Percentiles rank a stretch among this genome's conserved stretches.
Conservation (phyloP, 108 stramenopile genomes). For the Fragilariopsis cylindrus region DNA sequence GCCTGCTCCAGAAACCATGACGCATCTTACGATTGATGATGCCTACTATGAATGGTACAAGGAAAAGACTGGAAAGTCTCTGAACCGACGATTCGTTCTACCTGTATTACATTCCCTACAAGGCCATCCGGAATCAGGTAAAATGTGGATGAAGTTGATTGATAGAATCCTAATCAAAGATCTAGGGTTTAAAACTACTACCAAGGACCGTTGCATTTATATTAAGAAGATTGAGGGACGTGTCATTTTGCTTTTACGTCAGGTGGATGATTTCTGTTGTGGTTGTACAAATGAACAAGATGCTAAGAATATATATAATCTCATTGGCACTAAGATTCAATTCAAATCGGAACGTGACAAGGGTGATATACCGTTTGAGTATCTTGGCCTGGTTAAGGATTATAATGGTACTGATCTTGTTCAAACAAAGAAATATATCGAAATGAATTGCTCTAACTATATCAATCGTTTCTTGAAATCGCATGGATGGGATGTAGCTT, state of each 20-base stretch:
- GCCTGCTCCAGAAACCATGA: conserved; percentile 26
- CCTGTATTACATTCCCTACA: conserved; percentile 38
- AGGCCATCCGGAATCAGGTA: conserved; percentile 43
- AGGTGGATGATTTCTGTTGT: conserved; percentile 51
- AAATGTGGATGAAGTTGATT: conserved; percentile 31
- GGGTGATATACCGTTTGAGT: conserved; percentile 12
- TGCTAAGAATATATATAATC: too few relatives aligned
- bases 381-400: conserved; percentile 23
- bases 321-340: not conserved
- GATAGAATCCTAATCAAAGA: conserved; percentile 21
- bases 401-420: conserved; percentile 40
- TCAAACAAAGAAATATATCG: conserved; percentile 35
- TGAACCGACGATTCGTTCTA: conserved; percentile 28
- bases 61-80: not conserved
- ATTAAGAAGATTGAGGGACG: conserved; percentile 40
- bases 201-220: not conserved
- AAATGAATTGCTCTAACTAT: conserved; percentile 32
- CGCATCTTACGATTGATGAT: conserved; percentile 36
- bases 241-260: conserved; percentile 30
- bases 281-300: conserved; percentile 5
- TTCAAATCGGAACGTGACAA: not conserved
- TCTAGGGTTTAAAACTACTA: not conserved
- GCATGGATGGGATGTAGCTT: conserved; percentile 33
- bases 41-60: conserved; percentile 40
- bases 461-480: conserved; percentile 26